These are phyloP conservation scores for Oenanthe sinensis DNA, from an alignment of 129 eudicot species.

Conservation along the genomic window DNA sequence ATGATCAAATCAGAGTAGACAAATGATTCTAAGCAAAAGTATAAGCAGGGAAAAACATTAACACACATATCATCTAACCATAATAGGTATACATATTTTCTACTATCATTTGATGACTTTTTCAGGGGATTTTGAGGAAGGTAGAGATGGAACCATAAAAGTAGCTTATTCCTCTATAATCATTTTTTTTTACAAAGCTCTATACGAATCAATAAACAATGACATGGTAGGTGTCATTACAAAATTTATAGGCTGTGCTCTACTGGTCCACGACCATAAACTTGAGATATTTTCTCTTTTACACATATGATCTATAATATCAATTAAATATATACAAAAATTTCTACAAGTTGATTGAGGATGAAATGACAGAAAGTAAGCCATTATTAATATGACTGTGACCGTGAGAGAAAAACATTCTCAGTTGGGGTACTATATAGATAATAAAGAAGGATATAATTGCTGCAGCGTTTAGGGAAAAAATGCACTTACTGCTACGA, in stretches of 20 bases:
- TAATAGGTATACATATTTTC: too few species aligned
- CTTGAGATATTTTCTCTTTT: background rate
- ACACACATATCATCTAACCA: background rate
- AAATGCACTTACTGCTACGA: conserved; percentile 58
- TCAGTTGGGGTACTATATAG: background rate
- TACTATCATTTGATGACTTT: background rate
- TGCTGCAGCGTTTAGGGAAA: background rate
- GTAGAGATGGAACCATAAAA: background rate
- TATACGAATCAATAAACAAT: background rate
- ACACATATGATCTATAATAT: background rate
- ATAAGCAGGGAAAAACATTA: background rate
- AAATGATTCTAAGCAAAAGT: background rate
- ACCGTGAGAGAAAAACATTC: background rate
- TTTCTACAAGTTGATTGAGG: background rate
- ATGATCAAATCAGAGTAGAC: conserved; percentile 14
- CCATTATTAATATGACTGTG: background rate
- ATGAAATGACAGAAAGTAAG: background rate
- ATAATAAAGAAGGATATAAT: background rate
- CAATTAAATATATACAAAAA: background rate
- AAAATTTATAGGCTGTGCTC: background rate
- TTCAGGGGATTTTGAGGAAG: background rate
- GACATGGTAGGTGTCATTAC: background rate
- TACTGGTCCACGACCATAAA: background rate
- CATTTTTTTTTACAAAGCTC: background rate
- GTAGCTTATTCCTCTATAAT: background rate